Evolutionary conservation across 2,329 filamentous ascomycete genomes (phyloP).

Genomic region (Nannizzia gypsea): DNA sequence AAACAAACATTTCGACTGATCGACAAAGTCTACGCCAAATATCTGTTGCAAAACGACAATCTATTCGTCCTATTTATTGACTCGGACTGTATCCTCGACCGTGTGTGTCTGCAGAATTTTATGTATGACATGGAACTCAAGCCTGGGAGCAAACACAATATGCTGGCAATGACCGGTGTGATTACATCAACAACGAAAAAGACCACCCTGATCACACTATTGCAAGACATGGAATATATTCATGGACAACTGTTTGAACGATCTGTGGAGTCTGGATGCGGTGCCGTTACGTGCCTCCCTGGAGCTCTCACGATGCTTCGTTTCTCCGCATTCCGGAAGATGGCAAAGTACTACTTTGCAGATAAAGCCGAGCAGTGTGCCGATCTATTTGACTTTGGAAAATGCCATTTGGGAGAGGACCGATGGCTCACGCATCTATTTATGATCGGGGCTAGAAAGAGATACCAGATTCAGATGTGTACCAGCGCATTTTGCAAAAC

Average conservation of each 20-base stretch:
- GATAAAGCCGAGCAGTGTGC: conserved; percentile 93
- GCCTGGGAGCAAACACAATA: conserved; percentile 79
- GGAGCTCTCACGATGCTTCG: conserved; percentile 91
- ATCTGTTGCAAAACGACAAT: conserved; percentile 77
- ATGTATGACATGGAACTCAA: conserved; percentile 98
- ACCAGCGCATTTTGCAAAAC: conserved; percentile 98
- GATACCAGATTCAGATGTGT: conserved; percentile 95
- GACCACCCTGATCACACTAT: conserved; percentile 75
- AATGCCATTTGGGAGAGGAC: conserved; percentile 90
- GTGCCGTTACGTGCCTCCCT: conserved; percentile 85
- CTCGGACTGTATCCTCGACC: conserved; percentile 89
- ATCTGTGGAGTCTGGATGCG: conserved; percentile 87
- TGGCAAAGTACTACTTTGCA: conserved; percentile 98
- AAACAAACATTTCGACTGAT: conserved; percentile 89
- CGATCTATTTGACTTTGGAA: conserved; percentile 92
- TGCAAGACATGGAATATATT: conserved; percentile 97
- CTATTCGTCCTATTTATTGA: conserved; percentile 95
- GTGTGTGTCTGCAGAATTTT: conserved; percentile 88
- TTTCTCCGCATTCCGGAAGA: conserved; percentile 88
- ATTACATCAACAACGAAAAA: conserved; percentile 89
- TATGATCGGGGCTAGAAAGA: conserved; percentile 90
- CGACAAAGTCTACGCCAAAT: conserved; percentile 80
- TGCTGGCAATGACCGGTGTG: conserved; percentile 95
- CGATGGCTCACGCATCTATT: conserved; percentile 95
- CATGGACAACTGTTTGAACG: conserved; percentile 94